A percentile compares a stretch with the other conserved stretches of the same genome.
These are phyloP conservation scores for Toxicodendron radicans DNA, from an alignment of 345 rosid species.

Conservation along the genomic window DNA sequence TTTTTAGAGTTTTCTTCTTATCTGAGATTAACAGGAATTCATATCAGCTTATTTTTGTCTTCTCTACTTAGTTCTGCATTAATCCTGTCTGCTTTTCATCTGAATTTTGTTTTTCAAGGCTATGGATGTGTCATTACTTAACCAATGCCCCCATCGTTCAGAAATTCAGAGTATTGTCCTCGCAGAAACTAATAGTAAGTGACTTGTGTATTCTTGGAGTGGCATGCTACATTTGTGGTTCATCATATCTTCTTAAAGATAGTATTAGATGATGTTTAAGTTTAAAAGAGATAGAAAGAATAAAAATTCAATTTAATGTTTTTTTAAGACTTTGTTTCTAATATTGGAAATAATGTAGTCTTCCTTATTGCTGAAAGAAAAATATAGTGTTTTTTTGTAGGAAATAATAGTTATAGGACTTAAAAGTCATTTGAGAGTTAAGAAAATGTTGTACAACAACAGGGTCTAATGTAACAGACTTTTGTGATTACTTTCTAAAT, in stretches of 20 bases:
- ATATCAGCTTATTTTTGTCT: background rate
- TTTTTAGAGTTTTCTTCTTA: background rate
- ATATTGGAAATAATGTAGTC: too few relatives aligned
- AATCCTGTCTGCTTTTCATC: background rate
- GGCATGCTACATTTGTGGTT: background rate
- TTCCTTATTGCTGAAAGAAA: too few relatives aligned
- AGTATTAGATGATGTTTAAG: background rate
- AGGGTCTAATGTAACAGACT: too few relatives aligned
- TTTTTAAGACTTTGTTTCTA: too few relatives aligned
- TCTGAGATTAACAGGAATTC: background rate
- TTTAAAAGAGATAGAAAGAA: background rate
- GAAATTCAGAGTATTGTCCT: constrained; percentile 66
- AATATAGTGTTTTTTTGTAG: too few relatives aligned
- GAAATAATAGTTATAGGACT: too few relatives aligned
- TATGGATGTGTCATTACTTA: constrained; percentile 36
- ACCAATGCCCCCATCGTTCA: constrained; percentile 64
- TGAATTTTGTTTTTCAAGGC: constrained; percentile 32
- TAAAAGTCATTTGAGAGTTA: too few relatives aligned
- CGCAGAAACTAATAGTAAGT: constrained; percentile 48
- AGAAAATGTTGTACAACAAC: too few relatives aligned
- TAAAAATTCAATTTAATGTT: too few relatives aligned
- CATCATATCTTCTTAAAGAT: background rate
- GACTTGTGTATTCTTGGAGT: constrained; percentile 2
- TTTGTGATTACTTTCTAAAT: too few relatives aligned
- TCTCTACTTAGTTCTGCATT: background rate